Conservation (phyloP, 2,329 filamentous ascomycete species). For the Cladosporium phlei region DNA sequence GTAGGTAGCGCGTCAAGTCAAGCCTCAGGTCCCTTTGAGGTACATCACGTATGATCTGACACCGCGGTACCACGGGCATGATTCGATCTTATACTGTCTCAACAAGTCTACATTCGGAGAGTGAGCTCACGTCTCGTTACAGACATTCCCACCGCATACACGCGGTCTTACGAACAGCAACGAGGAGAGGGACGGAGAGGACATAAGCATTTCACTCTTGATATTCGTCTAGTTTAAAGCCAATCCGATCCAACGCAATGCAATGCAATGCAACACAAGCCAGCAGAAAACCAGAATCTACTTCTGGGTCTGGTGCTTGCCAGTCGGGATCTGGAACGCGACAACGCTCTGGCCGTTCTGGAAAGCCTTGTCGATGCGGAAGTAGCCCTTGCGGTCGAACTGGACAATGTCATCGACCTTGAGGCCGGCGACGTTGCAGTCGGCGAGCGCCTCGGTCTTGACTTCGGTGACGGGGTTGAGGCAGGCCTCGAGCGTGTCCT, state of each 20-base stretch:
- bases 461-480: constrained; percentile 71
- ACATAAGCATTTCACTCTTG: constrained; percentile 12
- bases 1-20: no score
- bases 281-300: no score
- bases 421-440: constrained; percentile 71
- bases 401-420: constrained; percentile 91
- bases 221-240: constrained; percentile 9
- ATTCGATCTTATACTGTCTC: no score
- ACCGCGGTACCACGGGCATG: no score
- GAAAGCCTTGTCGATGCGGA: constrained; percentile 68
- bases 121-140: no score
- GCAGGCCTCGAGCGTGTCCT: constrained; percentile 79
- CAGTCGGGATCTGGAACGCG: constrained; percentile 67
- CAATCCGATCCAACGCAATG: background rate
- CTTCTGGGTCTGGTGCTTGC: constrained; percentile 40
- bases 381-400: constrained; percentile 90
- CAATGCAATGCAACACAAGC: no score
- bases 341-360: constrained; percentile 56
- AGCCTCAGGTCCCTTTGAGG: no score
- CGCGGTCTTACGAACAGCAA: no score
- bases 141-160: no score
- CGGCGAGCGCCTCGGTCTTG: constrained; percentile 69
- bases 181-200: no score
- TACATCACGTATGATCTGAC: no score
- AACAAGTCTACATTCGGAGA: no score